phyloP scores from a whole-genome alignment of 345 rosid genomes.

The Physaria fendleri region DNA sequence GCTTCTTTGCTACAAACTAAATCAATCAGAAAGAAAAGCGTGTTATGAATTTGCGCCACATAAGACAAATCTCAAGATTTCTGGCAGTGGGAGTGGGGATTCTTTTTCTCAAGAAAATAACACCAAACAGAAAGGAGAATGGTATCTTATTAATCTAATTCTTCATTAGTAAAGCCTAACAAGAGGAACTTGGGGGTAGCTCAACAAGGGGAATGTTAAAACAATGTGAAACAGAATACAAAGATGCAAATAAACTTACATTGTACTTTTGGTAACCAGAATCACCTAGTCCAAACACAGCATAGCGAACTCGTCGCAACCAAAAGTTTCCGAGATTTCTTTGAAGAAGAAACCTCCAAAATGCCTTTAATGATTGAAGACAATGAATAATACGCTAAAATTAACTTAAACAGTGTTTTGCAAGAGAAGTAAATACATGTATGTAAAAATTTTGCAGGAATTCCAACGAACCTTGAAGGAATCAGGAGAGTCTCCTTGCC shows the following conservation, averaged over 20 bases:
- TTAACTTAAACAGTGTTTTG: not conserved
- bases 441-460: not conserved
- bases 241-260: constrained; percentile 31
- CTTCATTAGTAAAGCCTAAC: not conserved
- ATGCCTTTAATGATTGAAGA: constrained; percentile 37
- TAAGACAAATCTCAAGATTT: not conserved
- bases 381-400: constrained; percentile 1
- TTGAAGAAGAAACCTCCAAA: constrained; percentile 86
- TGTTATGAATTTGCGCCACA: not conserved
- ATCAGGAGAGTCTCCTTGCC: constrained; percentile 95
- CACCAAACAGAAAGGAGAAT: not conserved
- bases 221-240: not conserved
- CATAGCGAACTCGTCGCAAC: constrained; percentile 61
- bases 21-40: constrained; percentile 24
- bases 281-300: constrained; percentile 91
- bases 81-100: not conserved
- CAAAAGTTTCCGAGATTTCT: constrained; percentile 51
- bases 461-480: constrained; percentile 54
- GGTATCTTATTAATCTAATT: not conserved
- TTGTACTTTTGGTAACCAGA: constrained; percentile 90
- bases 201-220: not conserved
- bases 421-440: not conserved
- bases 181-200: not conserved
- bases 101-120: not conserved
- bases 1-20: constrained; percentile 96